Conservation (phyloP, 306 rosid species). For the Cucurbita moschata region DNA sequence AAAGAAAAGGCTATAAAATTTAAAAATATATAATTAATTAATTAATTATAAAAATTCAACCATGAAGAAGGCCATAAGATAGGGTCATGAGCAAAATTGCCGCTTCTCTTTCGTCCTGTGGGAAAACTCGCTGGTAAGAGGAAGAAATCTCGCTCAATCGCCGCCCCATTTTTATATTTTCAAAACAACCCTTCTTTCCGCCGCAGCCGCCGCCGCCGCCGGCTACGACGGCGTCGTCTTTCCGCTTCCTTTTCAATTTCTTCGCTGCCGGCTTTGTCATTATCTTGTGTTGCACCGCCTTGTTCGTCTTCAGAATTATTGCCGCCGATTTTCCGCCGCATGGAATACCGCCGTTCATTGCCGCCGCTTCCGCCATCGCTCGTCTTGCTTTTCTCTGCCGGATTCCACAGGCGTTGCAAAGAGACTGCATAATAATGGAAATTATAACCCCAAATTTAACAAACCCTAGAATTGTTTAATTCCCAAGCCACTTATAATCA, state of each 20-base stretch:
- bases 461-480: too few relatives aligned
- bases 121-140: conserved; percentile 57
- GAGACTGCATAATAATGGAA: conserved; percentile 28
- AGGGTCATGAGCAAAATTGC: conserved; percentile 87
- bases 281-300: conserved; percentile 18
- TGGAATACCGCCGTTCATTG: conserved; percentile 25
- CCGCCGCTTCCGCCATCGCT: conserved; percentile 53
- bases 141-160: conserved; percentile 40
- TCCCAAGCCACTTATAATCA: too few relatives aligned
- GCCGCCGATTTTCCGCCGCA: conserved; percentile 7
- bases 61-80: conserved; percentile 79
- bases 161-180: conserved; percentile 28
- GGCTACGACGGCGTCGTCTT: background rate
- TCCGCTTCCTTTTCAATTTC: conserved; percentile 31
- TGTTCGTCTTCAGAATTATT: background rate
- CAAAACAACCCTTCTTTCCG: conserved; percentile 30
- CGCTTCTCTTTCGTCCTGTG: conserved; percentile 95
- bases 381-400: conserved; percentile 92
- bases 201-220: background rate
- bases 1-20: background rate
- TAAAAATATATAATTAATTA: background rate
- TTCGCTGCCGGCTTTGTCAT: conserved; percentile 17
- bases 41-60: conserved; percentile 20
- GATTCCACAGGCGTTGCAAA: conserved; percentile 94
- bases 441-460: too few relatives aligned